These are phyloP conservation scores for Myrica gale DNA, from an alignment of 306 rosid genomes.

Conservation along the genomic window DNA sequence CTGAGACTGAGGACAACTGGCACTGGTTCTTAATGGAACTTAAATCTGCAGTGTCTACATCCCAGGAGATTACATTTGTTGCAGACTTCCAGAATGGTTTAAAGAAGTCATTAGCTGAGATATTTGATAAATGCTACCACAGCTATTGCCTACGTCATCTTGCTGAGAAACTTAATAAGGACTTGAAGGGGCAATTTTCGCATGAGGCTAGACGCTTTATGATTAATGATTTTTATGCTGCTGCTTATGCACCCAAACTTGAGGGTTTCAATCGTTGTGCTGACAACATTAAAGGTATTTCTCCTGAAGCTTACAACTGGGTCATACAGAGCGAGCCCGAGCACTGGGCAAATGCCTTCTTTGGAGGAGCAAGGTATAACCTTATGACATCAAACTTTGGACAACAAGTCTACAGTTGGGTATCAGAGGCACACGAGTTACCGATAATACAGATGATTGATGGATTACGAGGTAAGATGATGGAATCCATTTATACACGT, in stretches of 20 bases:
- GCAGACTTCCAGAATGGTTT: slow-evolving; percentile 79
- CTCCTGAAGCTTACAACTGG: slow-evolving; percentile 89
- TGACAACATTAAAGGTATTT: slow-evolving; percentile 80
- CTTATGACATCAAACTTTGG: slow-evolving; percentile 74
- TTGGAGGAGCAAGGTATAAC: slow-evolving; percentile 78
- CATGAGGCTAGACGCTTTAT: slow-evolving; percentile 96
- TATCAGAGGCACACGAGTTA: slow-evolving; percentile 87
- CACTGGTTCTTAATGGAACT: slow-evolving; percentile 80
- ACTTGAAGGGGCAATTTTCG: slow-evolving; percentile 91
- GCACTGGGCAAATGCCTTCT: slow-evolving; percentile 91
- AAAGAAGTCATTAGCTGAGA: slow-evolving; percentile 58
- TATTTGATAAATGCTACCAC: slow-evolving; percentile 72
- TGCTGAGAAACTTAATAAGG: slow-evolving; percentile 83
- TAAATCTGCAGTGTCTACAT: slow-evolving; percentile 51
- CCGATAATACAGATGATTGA: slow-evolving; percentile 97
- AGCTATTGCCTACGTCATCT: slow-evolving; percentile 85
- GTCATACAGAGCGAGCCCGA: slow-evolving; percentile 76
- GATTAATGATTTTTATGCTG: slow-evolving; percentile 81
- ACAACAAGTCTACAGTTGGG: slow-evolving; percentile 82
- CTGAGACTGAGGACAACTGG: slow-evolving; percentile 87
- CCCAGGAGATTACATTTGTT: slow-evolving; percentile 75
- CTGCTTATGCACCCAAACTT: slow-evolving; percentile 71
- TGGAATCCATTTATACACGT: slow-evolving; percentile 69
- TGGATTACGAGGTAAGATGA: slow-evolving; percentile 73
- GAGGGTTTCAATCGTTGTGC: slow-evolving; percentile 65